Evolutionary conservation across 2,329 filamentous ascomycete species (phyloP).

Genomic region (Boeremia lycopersici): DNA sequence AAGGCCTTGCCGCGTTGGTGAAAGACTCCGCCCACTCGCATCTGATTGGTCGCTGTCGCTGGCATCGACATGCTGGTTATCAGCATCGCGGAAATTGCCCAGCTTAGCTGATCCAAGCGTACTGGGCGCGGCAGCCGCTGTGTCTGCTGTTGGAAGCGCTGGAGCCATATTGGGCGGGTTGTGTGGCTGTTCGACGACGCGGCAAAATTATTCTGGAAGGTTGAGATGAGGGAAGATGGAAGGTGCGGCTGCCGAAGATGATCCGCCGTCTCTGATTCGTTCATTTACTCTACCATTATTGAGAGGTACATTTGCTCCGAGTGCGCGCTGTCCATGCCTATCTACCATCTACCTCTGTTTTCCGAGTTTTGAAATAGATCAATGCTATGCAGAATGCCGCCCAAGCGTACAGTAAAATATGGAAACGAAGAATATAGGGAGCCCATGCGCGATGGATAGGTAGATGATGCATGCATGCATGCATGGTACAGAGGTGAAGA

Average conservation of each 20-base stretch:
- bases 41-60: constrained; percentile 36
- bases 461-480: constrained; percentile 8
- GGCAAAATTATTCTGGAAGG: constrained; percentile 11
- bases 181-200: background rate
- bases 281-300: constrained; percentile 25
- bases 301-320: constrained; percentile 3
- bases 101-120: background rate
- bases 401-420: constrained; percentile 19
- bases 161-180: constrained; percentile 17
- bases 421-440: constrained; percentile 19
- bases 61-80: constrained; percentile 21
- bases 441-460: constrained; percentile 9
- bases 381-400: constrained; percentile 33
- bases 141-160: constrained; percentile 1
- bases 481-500: constrained; percentile 9
- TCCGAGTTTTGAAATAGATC: constrained; percentile 23
- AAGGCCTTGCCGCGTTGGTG: constrained; percentile 19
- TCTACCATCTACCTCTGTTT: constrained; percentile 32
- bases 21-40: constrained; percentile 25
- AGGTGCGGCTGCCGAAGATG: constrained; percentile 20
- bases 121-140: background rate
- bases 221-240: constrained; percentile 14
- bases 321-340: constrained; percentile 20
- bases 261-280: constrained; percentile 32
- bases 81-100: constrained; percentile 23